phyloP scores from a whole-genome alignment of 2,329 filamentous ascomycete species.

The Clonostachys sp. region DNA sequence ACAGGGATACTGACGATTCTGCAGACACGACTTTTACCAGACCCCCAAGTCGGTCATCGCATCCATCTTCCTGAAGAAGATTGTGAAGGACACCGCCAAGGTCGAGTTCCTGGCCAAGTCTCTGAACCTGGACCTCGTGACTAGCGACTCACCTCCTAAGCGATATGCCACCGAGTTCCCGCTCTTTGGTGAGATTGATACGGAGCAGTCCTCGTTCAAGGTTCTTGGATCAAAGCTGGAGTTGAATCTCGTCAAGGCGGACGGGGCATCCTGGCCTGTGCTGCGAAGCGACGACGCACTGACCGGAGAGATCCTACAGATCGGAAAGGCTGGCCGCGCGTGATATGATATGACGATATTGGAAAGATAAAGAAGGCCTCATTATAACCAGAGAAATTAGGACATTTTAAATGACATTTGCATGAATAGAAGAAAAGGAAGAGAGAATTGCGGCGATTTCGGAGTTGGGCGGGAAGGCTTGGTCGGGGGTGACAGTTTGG shows the following conservation, averaged over 20 bases:
- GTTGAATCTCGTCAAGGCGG: conserved; percentile 66
- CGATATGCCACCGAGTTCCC: conserved; percentile 70
- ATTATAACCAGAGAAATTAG: not conserved
- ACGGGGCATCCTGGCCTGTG: conserved; percentile 79
- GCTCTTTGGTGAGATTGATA: conserved; percentile 73
- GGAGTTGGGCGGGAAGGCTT: too few relatives aligned
- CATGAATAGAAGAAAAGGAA: too few relatives aligned
- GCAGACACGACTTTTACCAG: conserved; percentile 84
- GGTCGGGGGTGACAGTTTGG: too few relatives aligned
- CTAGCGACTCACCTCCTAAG: conserved; percentile 72
- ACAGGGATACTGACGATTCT: not conserved
- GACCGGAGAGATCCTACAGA: conserved; percentile 78
- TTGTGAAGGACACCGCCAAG: conserved; percentile 74
- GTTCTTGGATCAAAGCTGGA: conserved; percentile 89
- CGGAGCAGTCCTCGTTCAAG: conserved; percentile 70
- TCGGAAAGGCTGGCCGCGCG: conserved; percentile 63
- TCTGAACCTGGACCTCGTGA: conserved; percentile 78
- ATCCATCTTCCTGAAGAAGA: conserved; percentile 95
- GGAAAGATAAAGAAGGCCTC: conserved; percentile 12
- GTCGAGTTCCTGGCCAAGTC: conserved; percentile 62
- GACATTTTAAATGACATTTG: too few relatives aligned
- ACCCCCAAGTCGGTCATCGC: conserved; percentile 80
- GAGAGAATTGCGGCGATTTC: too few relatives aligned
- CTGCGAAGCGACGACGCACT: conserved; percentile 69
- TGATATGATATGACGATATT: not conserved